Evolutionary conservation across 345 rosid genomes (phyloP).

Genomic region (Pistacia integerrima): DNA sequence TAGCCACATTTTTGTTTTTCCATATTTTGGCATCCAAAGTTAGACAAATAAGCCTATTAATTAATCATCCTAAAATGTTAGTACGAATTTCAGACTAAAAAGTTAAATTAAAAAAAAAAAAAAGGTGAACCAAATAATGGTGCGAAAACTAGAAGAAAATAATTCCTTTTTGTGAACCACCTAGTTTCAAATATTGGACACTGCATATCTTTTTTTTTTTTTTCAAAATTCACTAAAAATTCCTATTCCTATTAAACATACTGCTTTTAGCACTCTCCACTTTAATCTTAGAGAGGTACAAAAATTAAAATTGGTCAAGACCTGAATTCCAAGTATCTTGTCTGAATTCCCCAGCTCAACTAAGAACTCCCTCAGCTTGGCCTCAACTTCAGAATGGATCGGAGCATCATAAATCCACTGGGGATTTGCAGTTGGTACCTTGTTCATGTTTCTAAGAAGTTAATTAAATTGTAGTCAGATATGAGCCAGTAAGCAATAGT

Average conservation of each 20-base stretch:
- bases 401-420: too few species aligned
- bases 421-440: too few species aligned
- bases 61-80: neutral
- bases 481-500: neutral
- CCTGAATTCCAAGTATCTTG: slow-evolving; percentile 92
- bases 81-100: neutral
- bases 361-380: too few species aligned
- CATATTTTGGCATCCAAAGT: neutral
- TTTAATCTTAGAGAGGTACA: too few species aligned
- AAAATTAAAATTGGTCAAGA: slow-evolving; percentile 23
- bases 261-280: too few species aligned
- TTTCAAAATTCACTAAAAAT: neutral
- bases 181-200: neutral
- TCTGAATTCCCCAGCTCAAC: slow-evolving; percentile 47
- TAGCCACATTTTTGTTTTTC: too few species aligned
- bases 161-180: neutral
- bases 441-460: too few species aligned
- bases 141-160: neutral
- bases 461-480: slow-evolving; percentile 18
- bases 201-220: neutral
- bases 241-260: too few species aligned
- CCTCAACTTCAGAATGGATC: too few species aligned
- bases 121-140: neutral
- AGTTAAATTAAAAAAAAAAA: neutral
- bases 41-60: neutral